Evolutionary conservation across 2,329 filamentous ascomycete genomes (phyloP).

Genomic region (Arthrobotrys musiformis): DNA sequence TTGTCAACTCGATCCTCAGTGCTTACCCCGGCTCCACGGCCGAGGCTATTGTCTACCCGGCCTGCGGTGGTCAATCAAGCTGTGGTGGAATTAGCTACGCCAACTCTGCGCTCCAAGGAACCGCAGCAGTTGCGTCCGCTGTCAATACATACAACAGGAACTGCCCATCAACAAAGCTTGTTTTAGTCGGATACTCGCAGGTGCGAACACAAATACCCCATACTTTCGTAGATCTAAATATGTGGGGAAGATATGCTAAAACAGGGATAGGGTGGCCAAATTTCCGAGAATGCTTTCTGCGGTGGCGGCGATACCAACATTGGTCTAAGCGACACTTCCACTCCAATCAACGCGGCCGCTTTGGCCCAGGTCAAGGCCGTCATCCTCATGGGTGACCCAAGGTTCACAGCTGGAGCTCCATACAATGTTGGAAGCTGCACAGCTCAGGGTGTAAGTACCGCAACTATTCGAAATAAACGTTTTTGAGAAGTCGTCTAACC

Average conservation of each 20-base stretch:
- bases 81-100: conserved; percentile 72
- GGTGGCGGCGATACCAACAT: conserved; percentile 68
- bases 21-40: conserved; percentile 68
- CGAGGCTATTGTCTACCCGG: conserved; percentile 71
- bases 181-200: conserved; percentile 73
- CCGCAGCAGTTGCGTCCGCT: conserved; percentile 69
- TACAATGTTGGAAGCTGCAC: conserved; percentile 73
- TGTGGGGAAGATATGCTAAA: not conserved
- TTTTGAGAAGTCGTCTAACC: conserved; percentile 63
- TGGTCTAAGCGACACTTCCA: conserved; percentile 65
- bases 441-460: conserved; percentile 68
- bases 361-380: conserved; percentile 71
- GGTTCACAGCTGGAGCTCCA: conserved; percentile 68
- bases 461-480: conserved; percentile 64
- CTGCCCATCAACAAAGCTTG: conserved; percentile 70
- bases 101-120: conserved; percentile 70
- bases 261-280: conserved; percentile 68
- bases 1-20: conserved; percentile 67
- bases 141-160: conserved; percentile 70
- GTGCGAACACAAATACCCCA: conserved; percentile 60
- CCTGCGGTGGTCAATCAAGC: conserved; percentile 71
- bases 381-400: conserved; percentile 74
- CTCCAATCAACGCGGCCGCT: conserved; percentile 65
- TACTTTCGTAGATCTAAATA: not conserved
- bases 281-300: conserved; percentile 72